Evolutionary conservation across 75 land plant genomes (phyloP), one percentile per base, ranked within the genome.

Genomic region (Pinus albicaulis): DNA sequence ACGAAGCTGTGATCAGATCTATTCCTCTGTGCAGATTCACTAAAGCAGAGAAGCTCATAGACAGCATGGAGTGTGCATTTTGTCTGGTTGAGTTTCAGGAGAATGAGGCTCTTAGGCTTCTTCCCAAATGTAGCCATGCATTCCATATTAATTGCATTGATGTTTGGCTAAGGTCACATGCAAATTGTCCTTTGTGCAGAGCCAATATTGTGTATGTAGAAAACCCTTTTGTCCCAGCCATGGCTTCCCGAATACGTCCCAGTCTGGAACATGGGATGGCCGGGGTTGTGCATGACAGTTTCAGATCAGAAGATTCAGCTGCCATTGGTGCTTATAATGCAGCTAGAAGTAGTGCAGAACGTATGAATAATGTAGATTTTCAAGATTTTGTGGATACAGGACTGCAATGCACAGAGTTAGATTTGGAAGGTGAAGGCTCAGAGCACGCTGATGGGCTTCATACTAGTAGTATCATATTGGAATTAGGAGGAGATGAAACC

Each of bases 1-100:
- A 91, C 62, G 87, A 86, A 12, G 56, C 89, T 10, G 79, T 79
- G n/a, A 86, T 91, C 11, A 57, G 84, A 31, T 34, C 84, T 31
- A 89, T 91, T 77, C 93, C 93, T 4, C 77, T 86, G 13, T 59
- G 75, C 13, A 63, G 36, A 7, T 77, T 41, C 53, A 74, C 77
- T 15, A 53, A 71, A 28, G 53, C 14, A 24, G 76, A 19, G 1
- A 73, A 56, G 13, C 17, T 56, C 13, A 20, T 16, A 10, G 71
- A 68, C 23, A 36, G 68, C 38, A 77, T 31, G 38, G 74, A 72
- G 25, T 84, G 85, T 64, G 79, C 86, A 6, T 85, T 84, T 5
- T 84, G 86, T 57, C 55, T 84, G 56, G 64, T 72, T 36, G 86
- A 84, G 34, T 84, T 84, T 48, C 81, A 82, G 19, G 48, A 57